Conservation (phyloP, 768 basidiomycete species). For the Mycena kentingensis region DNA sequence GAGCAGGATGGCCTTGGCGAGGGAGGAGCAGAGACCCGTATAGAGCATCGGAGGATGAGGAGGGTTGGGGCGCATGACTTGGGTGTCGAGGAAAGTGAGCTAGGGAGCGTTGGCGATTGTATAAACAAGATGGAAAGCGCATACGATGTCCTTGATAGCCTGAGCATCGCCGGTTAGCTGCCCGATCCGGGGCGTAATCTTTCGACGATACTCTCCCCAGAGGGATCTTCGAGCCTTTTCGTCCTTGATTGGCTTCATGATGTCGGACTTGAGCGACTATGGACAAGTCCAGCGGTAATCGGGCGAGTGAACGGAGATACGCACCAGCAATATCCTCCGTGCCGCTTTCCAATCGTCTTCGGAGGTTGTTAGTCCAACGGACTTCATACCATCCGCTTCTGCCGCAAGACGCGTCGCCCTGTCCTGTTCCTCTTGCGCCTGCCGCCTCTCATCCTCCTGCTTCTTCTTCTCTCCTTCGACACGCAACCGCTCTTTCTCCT, state of each 20-base stretch:
- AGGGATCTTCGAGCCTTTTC: conserved; percentile 50
- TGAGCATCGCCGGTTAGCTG: conserved; percentile 75
- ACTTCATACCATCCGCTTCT: conserved; percentile 41
- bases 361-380: conserved; percentile 54
- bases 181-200: conserved; percentile 85
- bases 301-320: conserved; percentile 14
- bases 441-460: conserved; percentile 39
- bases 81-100: conserved; percentile 17
- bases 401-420: conserved; percentile 39
- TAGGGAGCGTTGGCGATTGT: conserved; percentile 6
- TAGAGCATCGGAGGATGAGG: conserved; percentile 53
- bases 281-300: conserved; percentile 9
- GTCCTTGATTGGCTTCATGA: not conserved
- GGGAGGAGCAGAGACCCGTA: conserved; percentile 78
- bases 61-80: conserved; percentile 20
- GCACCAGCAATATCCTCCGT: conserved; percentile 55
- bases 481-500: conserved; percentile 42
- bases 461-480: conserved; percentile 42
- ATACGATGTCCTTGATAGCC: conserved; percentile 65
- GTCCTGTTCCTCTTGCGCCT: conserved; percentile 36
- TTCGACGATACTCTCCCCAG: conserved; percentile 70
- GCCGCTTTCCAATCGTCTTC: conserved; percentile 68
- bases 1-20: conserved; percentile 83
- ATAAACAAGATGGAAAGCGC: conserved; percentile 29
- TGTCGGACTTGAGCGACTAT: conserved; percentile 65